A percentile compares a stretch with the other conserved stretches of the same genome.
Evolutionary conservation across 164 flowering plant species (phyloP).

Genomic region (Aristolochia californica): DNA sequence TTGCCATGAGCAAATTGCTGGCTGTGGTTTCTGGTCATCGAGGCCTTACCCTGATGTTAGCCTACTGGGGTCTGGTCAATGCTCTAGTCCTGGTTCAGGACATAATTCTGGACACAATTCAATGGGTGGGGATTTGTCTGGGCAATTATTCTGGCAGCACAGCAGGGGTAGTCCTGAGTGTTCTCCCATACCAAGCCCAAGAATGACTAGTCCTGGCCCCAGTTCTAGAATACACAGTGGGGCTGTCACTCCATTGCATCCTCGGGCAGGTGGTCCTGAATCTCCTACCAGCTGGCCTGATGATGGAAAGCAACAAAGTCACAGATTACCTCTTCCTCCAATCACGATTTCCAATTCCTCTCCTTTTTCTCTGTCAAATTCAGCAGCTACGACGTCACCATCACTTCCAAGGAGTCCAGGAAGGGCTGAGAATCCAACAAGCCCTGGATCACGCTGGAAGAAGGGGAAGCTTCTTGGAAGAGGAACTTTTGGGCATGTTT

Average conservation of each 20-base stretch:
- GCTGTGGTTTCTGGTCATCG: conserved; percentile 45
- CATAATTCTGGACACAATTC: conserved; percentile 67
- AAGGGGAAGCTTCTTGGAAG: conserved; percentile 83
- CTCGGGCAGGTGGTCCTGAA: conserved; percentile 67
- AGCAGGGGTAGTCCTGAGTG: conserved; percentile 45
- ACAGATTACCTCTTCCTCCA: conserved; percentile 84
- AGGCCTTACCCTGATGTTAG: conserved; percentile 54
- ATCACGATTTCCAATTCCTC: conserved; percentile 38
- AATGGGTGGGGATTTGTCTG: conserved; percentile 36
- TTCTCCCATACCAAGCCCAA: conserved; percentile 50
- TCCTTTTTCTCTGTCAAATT: conserved; percentile 60
- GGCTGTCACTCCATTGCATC: conserved; percentile 82
- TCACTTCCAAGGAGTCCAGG: conserved; percentile 89
- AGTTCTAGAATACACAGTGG: conserved; percentile 70
- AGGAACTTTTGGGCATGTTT: conserved; percentile 96
- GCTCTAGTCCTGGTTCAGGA: conserved; percentile 89
- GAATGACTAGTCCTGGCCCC: conserved; percentile 58
- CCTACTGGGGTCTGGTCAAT: conserved; percentile 70
- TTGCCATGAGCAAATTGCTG: conserved; percentile 48
- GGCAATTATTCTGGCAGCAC: conserved; percentile 33
- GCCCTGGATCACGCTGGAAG: conserved; percentile 88
- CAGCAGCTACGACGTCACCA: conserved; percentile 57
- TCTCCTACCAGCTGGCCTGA: conserved; percentile 54
- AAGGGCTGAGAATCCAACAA: conserved; percentile 61
- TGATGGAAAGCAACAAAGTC: conserved; percentile 77